Percentiles rank a stretch among this genome's conserved stretches.
Conservation (phyloP, 2,329 filamentous ascomycete species). For the Zelopaecilomyces penicillatus region DNA sequence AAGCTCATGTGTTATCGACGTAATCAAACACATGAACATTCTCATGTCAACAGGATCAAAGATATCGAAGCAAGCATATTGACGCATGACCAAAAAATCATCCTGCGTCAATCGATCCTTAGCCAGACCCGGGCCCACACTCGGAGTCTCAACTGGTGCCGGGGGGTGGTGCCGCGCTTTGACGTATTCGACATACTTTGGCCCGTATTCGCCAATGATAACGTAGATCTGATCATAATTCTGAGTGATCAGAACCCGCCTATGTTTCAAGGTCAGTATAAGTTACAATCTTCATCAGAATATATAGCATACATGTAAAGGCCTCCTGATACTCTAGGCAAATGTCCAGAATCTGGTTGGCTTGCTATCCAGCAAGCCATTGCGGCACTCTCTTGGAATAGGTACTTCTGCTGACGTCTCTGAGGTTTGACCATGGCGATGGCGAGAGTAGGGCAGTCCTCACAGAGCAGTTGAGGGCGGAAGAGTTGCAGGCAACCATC, state of each 20-base stretch:
- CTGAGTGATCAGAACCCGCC: not conserved
- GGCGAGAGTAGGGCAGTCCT: not conserved
- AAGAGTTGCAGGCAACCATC: not conserved
- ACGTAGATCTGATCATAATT: not conserved
- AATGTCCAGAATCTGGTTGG: not conserved
- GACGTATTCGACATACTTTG: not conserved
- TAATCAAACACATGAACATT: not conserved
- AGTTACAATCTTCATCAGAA: no score
- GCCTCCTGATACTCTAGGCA: not conserved
- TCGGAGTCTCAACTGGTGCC: no score
- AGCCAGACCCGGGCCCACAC: no score
- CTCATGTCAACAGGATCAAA: not conserved
- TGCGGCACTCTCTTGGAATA: not conserved
- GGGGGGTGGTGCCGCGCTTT: no score
- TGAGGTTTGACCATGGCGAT: not conserved
- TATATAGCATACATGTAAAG: no score
- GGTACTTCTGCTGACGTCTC: not conserved
- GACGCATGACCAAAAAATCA: not conserved
- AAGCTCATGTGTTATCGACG: no score
- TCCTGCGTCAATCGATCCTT: no score
- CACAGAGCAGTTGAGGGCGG: not conserved
- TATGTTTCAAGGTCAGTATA: no score
- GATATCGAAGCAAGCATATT: not conserved
- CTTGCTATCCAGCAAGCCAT: not conserved
- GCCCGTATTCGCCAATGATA: not conserved